Conservation (phyloP, 306 rosid genomes). For the Vigna unguiculata region DNA sequence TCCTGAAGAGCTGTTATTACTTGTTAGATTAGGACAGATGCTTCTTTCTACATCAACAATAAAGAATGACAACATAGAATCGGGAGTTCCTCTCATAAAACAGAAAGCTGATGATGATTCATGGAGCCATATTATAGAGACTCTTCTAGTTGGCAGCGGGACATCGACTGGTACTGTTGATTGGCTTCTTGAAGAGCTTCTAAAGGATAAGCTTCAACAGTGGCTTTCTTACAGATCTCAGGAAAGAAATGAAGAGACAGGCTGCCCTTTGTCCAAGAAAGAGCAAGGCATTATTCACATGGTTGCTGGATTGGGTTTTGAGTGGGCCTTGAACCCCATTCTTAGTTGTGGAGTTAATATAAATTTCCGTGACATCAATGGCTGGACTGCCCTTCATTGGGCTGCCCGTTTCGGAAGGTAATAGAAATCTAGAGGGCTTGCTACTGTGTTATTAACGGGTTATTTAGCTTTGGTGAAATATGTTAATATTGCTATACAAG, state of each 20-base stretch:
- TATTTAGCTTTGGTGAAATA: conserved; percentile 11
- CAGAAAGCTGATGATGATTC: conserved; percentile 69
- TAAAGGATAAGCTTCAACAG: conserved; percentile 76
- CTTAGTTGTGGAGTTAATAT: conserved; percentile 82
- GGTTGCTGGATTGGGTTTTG: conserved; percentile 94
- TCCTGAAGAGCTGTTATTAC: conserved; percentile 85
- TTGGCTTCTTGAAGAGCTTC: conserved; percentile 92
- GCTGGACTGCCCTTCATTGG: conserved; percentile 98
- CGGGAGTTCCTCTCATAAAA: conserved; percentile 53
- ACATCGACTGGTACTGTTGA: conserved; percentile 61
- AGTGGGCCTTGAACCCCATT: conserved; percentile 90
- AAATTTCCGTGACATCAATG: conserved; percentile 93
- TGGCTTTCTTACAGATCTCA: conserved; percentile 76
- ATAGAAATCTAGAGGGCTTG: conserved; percentile 19
- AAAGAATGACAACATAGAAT: conserved; percentile 51
- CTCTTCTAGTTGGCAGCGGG: conserved; percentile 77
- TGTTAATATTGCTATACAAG: conserved; percentile 27
- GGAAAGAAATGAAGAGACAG: conserved; percentile 52
- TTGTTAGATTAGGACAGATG: conserved; percentile 82
- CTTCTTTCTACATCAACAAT: conserved; percentile 63
- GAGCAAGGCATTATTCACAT: conserved; percentile 94
- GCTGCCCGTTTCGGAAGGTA: conserved; percentile 98
- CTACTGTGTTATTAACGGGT: not conserved
- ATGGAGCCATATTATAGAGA: conserved; percentile 75
- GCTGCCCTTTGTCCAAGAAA: conserved; percentile 82